Percentiles rank a stretch among this genome's conserved stretches.
These are phyloP conservation scores for Amanita subjunquillea DNA, from an alignment of 768 basidiomycete genomes.

Conservation along the genomic window DNA sequence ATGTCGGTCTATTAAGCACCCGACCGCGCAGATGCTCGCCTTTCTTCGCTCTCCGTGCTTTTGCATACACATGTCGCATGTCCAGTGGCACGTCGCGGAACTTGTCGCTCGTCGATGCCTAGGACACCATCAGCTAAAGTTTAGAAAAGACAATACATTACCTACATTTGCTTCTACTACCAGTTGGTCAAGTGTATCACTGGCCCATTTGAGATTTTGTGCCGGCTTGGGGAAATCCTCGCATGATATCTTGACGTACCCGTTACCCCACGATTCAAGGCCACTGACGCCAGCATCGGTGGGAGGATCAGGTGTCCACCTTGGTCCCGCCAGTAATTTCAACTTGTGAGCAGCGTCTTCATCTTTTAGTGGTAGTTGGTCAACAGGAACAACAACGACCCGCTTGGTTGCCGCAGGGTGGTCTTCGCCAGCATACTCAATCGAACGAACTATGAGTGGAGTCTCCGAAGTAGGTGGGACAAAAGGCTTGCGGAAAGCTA, in stretches of 20 bases:
- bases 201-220: slow-evolving; percentile 94
- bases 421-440: slow-evolving; percentile 68
- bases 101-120: slow-evolving; percentile 29
- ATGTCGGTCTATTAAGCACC: slow-evolving; percentile 44
- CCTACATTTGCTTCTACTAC: slow-evolving; percentile 80
- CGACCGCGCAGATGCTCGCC: slow-evolving; percentile 57
- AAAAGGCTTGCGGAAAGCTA: slow-evolving; percentile 80
- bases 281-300: slow-evolving; percentile 52
- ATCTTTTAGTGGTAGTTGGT: slow-evolving; percentile 54
- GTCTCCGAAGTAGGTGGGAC: slow-evolving; percentile 46
- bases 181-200: slow-evolving; percentile 73
- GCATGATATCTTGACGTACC: slow-evolving; percentile 84
- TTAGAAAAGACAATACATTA: slow-evolving; percentile 9
- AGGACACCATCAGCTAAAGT: slow-evolving; percentile 7
- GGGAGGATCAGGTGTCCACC: slow-evolving; percentile 75
- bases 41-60: slow-evolving; percentile 59
- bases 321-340: slow-evolving; percentile 78
- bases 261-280: slow-evolving; percentile 45
- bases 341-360: slow-evolving; percentile 71
- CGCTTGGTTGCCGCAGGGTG: slow-evolving; percentile 69
- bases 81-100: slow-evolving; percentile 73
- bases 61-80: slow-evolving; percentile 66
- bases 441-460: slow-evolving; percentile 62
- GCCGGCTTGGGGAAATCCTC: slow-evolving; percentile 75
- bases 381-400: slow-evolving; percentile 64